A percentile compares a stretch with the other conserved stretches of the same genome.
Evolutionary conservation across 140 eudicot genomes (phyloP).

Genomic region (Bidens hawaiensis): DNA sequence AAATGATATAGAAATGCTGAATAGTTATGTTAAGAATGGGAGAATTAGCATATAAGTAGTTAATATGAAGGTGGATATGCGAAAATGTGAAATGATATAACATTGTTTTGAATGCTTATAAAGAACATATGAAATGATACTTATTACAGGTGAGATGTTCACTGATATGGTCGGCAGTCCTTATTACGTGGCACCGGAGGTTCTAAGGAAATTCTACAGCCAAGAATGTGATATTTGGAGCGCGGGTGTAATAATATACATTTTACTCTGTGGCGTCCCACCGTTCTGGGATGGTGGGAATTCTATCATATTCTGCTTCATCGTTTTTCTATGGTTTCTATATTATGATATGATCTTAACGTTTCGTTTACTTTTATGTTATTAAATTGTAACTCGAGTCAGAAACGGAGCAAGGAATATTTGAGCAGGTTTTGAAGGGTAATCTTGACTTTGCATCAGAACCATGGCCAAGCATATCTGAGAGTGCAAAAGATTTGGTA

Average conservation of each 20-base stretch:
- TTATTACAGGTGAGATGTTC: conserved; percentile 61
- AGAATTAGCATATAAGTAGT: conserved; percentile 7
- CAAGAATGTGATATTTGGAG: conserved; percentile 95
- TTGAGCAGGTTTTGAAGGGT: conserved; percentile 86
- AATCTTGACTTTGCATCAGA: conserved; percentile 86
- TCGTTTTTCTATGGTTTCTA: background rate
- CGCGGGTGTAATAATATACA: conserved; percentile 85
- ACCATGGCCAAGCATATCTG: conserved; percentile 98
- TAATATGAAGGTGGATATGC: conserved; percentile 10
- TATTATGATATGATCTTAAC: background rate
- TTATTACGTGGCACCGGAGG: conserved; percentile 69
- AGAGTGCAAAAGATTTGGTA: conserved; percentile 86
- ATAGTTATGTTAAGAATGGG: background rate
- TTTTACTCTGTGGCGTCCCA: conserved; percentile 86
- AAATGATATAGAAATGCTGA: conserved; percentile 8
- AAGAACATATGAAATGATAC: background rate
- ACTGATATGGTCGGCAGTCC: conserved; percentile 95
- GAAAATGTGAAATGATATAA: background rate
- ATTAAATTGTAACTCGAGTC: conserved; percentile 25
- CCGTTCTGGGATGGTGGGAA: conserved; percentile 97
- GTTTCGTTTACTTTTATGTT: conserved; percentile 14
- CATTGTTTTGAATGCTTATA: background rate
- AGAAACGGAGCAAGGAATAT: conserved; percentile 95
- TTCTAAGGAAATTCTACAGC: conserved; percentile 57
- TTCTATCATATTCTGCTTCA: conserved; percentile 5